phyloP scores from a whole-genome alignment of 768 basidiomycete genomes.

The Tylopilus sp. region DNA sequence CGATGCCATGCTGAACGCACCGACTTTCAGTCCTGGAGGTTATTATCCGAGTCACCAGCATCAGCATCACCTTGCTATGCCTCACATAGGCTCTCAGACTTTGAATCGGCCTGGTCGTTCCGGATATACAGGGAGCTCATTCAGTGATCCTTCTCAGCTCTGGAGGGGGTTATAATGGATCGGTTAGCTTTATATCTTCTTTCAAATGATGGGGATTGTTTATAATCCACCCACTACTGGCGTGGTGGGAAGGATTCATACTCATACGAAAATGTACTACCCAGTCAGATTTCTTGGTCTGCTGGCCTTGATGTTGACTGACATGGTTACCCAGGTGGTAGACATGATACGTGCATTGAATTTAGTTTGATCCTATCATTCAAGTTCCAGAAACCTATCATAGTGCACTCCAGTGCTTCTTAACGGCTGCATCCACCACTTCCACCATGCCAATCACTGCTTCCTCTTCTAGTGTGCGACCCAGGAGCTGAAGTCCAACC shows the following conservation, averaged over 20 bases:
- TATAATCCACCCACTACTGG: background rate
- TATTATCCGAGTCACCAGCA: background rate
- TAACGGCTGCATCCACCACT: slow-evolving; percentile 38
- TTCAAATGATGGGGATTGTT: too few relatives aligned
- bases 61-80: background rate
- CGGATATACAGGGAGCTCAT: background rate
- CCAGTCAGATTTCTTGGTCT: too few relatives aligned
- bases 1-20: background rate
- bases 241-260: too few relatives aligned
- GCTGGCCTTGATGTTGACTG: too few relatives aligned
- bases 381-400: background rate
- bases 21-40: background rate
- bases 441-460: slow-evolving; percentile 49
- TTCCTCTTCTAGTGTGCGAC: slow-evolving; percentile 48
- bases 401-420: slow-evolving; percentile 8
- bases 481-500: slow-evolving; percentile 46
- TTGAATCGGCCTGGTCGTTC: background rate
- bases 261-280: too few relatives aligned
- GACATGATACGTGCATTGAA: too few relatives aligned
- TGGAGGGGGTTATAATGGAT: background rate
- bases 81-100: background rate
- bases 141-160: background rate
- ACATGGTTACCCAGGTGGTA: too few relatives aligned
- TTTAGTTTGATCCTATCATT: too few relatives aligned
- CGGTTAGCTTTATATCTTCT: too few relatives aligned